These are phyloP conservation scores for Talaromyces stipitatus DNA, from an alignment of 495 filamentous ascomycete species.

Conservation along the genomic window DNA sequence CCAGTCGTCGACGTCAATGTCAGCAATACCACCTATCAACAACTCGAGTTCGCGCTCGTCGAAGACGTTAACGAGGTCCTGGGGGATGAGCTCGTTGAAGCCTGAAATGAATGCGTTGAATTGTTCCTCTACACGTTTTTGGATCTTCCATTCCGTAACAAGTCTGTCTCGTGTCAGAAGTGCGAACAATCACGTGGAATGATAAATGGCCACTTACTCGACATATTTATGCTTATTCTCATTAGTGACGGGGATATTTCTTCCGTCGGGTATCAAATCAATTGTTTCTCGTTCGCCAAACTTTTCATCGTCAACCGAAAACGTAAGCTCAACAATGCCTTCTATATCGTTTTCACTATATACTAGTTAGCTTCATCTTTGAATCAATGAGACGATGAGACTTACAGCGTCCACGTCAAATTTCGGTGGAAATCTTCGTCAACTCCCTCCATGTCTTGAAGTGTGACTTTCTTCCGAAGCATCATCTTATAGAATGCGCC, in stretches of 20 bases:
- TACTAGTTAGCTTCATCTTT: conserved; percentile 11
- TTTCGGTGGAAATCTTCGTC: conserved; percentile 95
- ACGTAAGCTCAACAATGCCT: conserved; percentile 85
- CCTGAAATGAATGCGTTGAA: conserved; percentile 97
- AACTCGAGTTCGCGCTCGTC: conserved; percentile 96
- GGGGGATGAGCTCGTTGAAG: conserved; percentile 94
- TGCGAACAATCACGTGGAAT: neutral
- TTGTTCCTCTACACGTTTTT: conserved; percentile 95
- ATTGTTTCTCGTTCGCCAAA: conserved; percentile 90
- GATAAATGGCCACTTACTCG: conserved; percentile 53
- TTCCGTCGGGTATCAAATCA: conserved; percentile 84
- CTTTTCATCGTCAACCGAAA: conserved; percentile 93
- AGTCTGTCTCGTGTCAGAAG: conserved; percentile 40
- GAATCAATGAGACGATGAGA: conserved; percentile 5
- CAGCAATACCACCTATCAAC: conserved; percentile 95
- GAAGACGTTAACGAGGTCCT: conserved; percentile 96
- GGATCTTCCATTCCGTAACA: conserved; percentile 98
- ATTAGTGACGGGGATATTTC: conserved; percentile 91
- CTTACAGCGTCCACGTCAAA: conserved; percentile 85
- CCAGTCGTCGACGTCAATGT: conserved; percentile 99
- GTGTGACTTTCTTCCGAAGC: conserved; percentile 79
- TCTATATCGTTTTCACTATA: conserved; percentile 86
- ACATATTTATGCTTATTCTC: conserved; percentile 94
- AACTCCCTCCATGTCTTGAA: conserved; percentile 98
- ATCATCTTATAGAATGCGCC: conserved; percentile 99